These are phyloP conservation scores for Psilocybe mexicana DNA, from an alignment of 1,284 basidiomycete genomes.

Conservation along the genomic window DNA sequence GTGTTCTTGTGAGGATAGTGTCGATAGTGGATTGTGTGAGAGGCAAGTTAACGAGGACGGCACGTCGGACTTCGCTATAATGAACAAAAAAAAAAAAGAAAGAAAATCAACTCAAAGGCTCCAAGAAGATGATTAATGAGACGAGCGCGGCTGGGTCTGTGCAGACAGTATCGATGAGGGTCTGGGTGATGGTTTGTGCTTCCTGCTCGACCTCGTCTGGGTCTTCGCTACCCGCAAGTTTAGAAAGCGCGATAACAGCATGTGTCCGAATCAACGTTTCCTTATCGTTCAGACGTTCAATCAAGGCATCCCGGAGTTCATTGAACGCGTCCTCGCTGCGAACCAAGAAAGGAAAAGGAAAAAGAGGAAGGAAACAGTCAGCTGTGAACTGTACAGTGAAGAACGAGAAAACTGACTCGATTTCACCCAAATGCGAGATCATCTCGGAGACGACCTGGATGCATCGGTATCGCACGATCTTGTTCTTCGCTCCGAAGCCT, in stretches of 20 bases:
- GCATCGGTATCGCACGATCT: conserved; percentile 81
- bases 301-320: conserved; percentile 64
- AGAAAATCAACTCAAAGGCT: not conserved
- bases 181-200: conserved; percentile 64
- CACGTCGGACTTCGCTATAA: conserved; percentile 85
- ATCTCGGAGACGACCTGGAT: conserved; percentile 81
- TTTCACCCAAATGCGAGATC: conserved; percentile 78
- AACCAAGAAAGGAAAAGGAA: not conserved
- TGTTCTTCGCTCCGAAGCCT: conserved; percentile 90
- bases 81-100: not conserved
- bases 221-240: conserved; percentile 80
- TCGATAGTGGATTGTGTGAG: conserved; percentile 63
- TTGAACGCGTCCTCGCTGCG: conserved; percentile 82
- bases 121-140: not conserved
- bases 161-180: conserved; percentile 73
- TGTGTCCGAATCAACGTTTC: conserved; percentile 84
- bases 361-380: not conserved
- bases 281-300: conserved; percentile 86
- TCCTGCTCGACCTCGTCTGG: conserved; percentile 65
- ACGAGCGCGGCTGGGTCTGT: conserved; percentile 82
- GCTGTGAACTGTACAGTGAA: not conserved
- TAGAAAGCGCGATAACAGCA: conserved; percentile 83
- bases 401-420: conserved; percentile 63
- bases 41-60: conserved; percentile 81
- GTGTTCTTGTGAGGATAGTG: conserved; percentile 75